Evolutionary conservation across 1,139 yeast genomes (phyloP).

Genomic region (Yamadazyma blattariae): DNA sequence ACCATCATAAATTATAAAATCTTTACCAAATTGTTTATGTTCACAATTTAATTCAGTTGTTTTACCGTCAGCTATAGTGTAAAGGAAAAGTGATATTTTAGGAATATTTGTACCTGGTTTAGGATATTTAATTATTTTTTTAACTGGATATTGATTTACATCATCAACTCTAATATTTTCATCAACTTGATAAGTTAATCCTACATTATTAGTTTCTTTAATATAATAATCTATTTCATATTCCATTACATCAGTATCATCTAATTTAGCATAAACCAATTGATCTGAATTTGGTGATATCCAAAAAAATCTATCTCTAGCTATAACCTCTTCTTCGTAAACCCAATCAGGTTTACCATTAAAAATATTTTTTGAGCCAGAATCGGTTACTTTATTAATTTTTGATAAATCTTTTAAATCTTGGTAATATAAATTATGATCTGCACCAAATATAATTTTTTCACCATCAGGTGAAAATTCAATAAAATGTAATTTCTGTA

Average conservation of each 20-base stretch:
- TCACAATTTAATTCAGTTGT: slow-evolving; percentile 14
- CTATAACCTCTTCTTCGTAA: slow-evolving; percentile 87
- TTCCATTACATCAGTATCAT: slow-evolving; percentile 69
- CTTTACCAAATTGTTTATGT: slow-evolving; percentile 24
- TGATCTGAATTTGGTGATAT: slow-evolving; percentile 77
- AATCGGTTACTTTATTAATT: slow-evolving; percentile 52
- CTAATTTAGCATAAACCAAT: slow-evolving; percentile 61
- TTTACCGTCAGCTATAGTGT: slow-evolving; percentile 27
- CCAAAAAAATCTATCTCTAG: slow-evolving; percentile 69
- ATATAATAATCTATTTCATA: slow-evolving; percentile 66
- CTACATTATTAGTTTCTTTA: slow-evolving; percentile 32
- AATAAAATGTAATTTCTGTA: slow-evolving; percentile 39
- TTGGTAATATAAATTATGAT: slow-evolving; percentile 43
- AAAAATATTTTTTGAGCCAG: slow-evolving; percentile 64
- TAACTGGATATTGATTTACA: slow-evolving; percentile 55
- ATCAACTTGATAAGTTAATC: slow-evolving; percentile 18
- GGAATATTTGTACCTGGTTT: slow-evolving; percentile 86
- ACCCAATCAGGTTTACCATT: slow-evolving; percentile 97
- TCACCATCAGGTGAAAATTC: slow-evolving; percentile 41
- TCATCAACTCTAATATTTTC: slow-evolving; percentile 14
- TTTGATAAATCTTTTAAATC: slow-evolving; percentile 20
- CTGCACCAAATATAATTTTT: slow-evolving; percentile 30
- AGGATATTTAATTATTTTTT: slow-evolving; percentile 66
- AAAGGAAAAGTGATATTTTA: slow-evolving; percentile 42
- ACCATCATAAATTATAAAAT: slow-evolving; percentile 66